A percentile compares a stretch with the other conserved stretches of the same genome.
These are phyloP conservation scores for Lasiodiplodia citricola DNA, from an alignment of 2,329 filamentous ascomycete genomes.

Conservation along the genomic window DNA sequence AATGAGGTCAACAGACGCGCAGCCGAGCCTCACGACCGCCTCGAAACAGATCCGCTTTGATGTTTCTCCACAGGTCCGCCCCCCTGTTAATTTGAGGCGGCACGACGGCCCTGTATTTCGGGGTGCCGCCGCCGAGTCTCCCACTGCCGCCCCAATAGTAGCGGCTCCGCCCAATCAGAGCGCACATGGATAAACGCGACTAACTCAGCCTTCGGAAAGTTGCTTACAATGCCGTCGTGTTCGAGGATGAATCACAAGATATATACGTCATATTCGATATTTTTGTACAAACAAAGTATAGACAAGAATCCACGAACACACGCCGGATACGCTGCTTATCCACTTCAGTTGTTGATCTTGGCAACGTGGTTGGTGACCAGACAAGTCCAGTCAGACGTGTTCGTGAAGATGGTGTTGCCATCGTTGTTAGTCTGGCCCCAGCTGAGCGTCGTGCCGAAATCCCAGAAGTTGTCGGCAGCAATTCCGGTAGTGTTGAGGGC, in stretches of 20 bases:
- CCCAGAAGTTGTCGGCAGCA: constrained; percentile 43
- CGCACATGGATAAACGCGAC: background rate
- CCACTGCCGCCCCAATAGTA: background rate
- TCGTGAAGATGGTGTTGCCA: constrained; percentile 40
- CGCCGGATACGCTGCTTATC: too few relatives aligned
- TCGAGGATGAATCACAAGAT: background rate
- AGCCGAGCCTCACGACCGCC: constrained; percentile 12
- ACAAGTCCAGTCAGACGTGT: constrained; percentile 38
- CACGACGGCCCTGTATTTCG: constrained; percentile 21
- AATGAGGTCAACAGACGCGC: constrained; percentile 2
- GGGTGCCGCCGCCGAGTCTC: constrained; percentile 5
- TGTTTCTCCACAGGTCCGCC: constrained; percentile 10
- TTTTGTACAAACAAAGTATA: constrained; percentile 6
- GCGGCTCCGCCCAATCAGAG: background rate
- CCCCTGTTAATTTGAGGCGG: constrained; percentile 20
- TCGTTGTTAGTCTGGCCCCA: constrained; percentile 37
- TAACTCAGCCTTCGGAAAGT: constrained; percentile 3
- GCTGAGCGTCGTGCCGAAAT: constrained; percentile 37
- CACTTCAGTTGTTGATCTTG: constrained; percentile 31
- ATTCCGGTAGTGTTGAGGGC: constrained; percentile 37
- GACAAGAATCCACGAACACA: constrained; percentile 3
- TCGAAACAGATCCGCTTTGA: constrained; percentile 10
- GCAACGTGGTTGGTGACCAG: constrained; percentile 38
- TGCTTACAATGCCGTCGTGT: background rate
- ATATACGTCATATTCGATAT: background rate